A percentile compares a stretch with the other conserved stretches of the same genome.
These are phyloP conservation scores for Musa balbisiana DNA, from an alignment of 202 grass and related monocot species.

Conservation along the genomic window DNA sequence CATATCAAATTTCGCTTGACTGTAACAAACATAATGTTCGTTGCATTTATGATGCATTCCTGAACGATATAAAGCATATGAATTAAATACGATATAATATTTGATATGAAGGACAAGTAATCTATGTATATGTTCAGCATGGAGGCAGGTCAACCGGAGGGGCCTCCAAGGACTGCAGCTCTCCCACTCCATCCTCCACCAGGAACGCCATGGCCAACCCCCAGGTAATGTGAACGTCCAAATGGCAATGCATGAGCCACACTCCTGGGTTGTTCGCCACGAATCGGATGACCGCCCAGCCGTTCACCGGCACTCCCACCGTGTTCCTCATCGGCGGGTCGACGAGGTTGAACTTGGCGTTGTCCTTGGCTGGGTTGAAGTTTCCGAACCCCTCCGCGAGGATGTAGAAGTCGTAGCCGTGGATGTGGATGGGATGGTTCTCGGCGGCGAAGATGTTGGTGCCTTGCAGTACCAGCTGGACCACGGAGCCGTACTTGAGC, in stretches of 20 bases:
- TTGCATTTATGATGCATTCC: too few relatives aligned
- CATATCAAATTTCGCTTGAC: too few relatives aligned
- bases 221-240: conserved; percentile 88
- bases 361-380: conserved; percentile 47
- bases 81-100: too few relatives aligned
- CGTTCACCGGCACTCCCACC: conserved; percentile 71
- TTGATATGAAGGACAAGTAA: too few relatives aligned
- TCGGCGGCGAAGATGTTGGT: conserved; percentile 75
- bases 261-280: conserved; percentile 77
- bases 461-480: conserved; percentile 78
- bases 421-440: conserved; percentile 89
- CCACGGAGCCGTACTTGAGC: conserved; percentile 55
- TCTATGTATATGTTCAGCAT: conserved; percentile 33
- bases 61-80: too few relatives aligned
- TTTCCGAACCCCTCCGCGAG: conserved; percentile 64
- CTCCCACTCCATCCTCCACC: conserved; percentile 58
- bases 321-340: conserved; percentile 91
- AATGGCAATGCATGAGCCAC: conserved; percentile 89
- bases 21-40: too few relatives aligned
- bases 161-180: conserved; percentile 51
- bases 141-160: conserved; percentile 60
- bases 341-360: conserved; percentile 55
- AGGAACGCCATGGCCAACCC: conserved; percentile 88
- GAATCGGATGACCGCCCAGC: conserved; percentile 76
- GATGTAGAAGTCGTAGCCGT: conserved; percentile 84